phyloP scores from a whole-genome alignment of 176 grass and related monocot species.

The Miscanthus lutarioriparius region DNA sequence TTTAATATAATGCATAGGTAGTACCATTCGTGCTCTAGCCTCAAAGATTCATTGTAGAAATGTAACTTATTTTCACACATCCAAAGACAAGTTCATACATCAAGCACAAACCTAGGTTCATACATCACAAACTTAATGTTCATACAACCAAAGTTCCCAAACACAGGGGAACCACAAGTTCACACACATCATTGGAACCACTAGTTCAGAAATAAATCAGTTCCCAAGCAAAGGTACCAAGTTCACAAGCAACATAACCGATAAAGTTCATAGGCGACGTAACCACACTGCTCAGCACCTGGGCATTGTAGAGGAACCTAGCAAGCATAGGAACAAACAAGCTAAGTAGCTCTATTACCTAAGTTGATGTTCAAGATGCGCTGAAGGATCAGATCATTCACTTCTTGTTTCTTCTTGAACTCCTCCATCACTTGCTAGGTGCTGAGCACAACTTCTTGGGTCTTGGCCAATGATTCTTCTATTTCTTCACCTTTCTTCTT shows the following conservation, averaged over 20 bases:
- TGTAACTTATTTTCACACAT: no score
- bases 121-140: neutral
- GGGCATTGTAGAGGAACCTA: neutral
- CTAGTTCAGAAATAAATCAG: neutral
- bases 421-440: neutral
- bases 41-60: no score
- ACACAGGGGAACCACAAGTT: neutral
- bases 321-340: neutral
- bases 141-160: neutral
- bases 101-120: neutral
- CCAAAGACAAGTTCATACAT: neutral
- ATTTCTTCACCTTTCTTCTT: neutral
- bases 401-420: neutral
- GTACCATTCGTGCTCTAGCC: neutral
- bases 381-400: neutral
- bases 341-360: neutral
- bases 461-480: neutral
- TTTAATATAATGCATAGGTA: no score
- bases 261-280: neutral
- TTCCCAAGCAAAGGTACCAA: neutral
- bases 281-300: no score
- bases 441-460: neutral
- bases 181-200: neutral
- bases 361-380: neutral
- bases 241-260: neutral